Evolutionary conservation across 768 basidiomycete species (phyloP).

Genomic region (Thelephora aurantiotincta): DNA sequence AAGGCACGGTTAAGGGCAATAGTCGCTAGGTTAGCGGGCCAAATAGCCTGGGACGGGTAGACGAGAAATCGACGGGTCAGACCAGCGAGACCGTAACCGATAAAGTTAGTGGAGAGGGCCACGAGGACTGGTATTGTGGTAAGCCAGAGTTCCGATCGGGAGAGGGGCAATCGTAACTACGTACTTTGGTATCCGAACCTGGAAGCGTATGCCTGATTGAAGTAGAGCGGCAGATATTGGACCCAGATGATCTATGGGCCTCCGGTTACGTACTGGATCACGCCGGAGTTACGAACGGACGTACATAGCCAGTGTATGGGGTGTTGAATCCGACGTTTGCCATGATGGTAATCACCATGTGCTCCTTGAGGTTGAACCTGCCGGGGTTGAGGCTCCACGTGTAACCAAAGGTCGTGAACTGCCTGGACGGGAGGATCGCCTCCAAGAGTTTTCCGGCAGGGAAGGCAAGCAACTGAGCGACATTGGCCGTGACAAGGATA

Average conservation of each 20-base stretch:
- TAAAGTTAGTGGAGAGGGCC: conserved; percentile 45
- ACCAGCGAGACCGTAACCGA: conserved; percentile 64
- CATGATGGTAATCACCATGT: conserved; percentile 75
- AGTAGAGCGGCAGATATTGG: not conserved
- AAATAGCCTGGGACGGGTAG: conserved; percentile 79
- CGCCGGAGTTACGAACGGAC: not conserved
- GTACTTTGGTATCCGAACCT: not conserved
- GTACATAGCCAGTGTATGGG: conserved; percentile 25
- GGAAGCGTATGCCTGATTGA: not conserved
- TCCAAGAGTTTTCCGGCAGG: conserved; percentile 65
- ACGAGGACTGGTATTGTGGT: conserved; percentile 19
- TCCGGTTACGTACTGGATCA: not conserved
- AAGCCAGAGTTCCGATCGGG: not conserved
- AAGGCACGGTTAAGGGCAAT: conserved; percentile 26
- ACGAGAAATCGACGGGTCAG: conserved; percentile 70
- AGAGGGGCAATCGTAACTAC: not conserved
- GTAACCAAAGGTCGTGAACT: conserved; percentile 56
- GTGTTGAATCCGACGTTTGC: conserved; percentile 51
- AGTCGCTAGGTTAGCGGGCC: conserved; percentile 79
- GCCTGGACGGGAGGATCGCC: conserved; percentile 45
- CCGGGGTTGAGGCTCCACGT: conserved; percentile 69
- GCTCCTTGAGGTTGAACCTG: conserved; percentile 86
- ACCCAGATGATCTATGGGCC: not conserved
- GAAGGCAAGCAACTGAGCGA: conserved; percentile 60
- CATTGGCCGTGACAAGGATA: conserved; percentile 6